These are phyloP conservation scores for Aspergillus udagawae DNA, from an alignment of 2,329 filamentous ascomycete species.

Conservation along the genomic window DNA sequence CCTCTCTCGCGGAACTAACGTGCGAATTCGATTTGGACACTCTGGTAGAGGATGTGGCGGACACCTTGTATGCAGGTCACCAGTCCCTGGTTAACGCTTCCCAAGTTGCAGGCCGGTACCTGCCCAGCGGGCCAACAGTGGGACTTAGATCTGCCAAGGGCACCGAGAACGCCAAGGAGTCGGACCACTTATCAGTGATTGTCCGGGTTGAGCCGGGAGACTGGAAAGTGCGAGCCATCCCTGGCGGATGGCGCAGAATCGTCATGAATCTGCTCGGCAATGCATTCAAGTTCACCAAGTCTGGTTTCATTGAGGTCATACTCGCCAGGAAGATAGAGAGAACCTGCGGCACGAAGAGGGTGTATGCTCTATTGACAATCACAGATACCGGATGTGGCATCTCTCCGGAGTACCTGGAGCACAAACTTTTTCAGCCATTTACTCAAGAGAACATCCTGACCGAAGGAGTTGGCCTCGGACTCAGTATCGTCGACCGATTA, in stretches of 20 bases:
- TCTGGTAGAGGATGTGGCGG: conserved; percentile 28
- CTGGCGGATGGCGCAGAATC: conserved; percentile 31
- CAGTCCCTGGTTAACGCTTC: conserved; percentile 9
- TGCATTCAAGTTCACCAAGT: conserved; percentile 34
- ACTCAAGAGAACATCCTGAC: conserved; percentile 57
- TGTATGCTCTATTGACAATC: conserved; percentile 41
- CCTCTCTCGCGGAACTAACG: conserved; percentile 19
- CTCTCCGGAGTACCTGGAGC: conserved; percentile 53
- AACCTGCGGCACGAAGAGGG: conserved; percentile 6
- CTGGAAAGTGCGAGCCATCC: conserved; percentile 27
- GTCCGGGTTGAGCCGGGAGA: conserved; percentile 24
- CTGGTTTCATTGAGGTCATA: conserved; percentile 29
- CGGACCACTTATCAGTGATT: conserved; percentile 22
- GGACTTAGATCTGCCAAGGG: conserved; percentile 1
- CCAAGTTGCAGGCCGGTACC: conserved; percentile 9
- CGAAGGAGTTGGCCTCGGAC: conserved; percentile 60
- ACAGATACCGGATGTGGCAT: conserved; percentile 64
- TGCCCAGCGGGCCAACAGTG: conserved; percentile 7
- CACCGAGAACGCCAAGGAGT: neutral
- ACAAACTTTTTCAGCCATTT: conserved; percentile 59
- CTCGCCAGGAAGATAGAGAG: conserved; percentile 15
- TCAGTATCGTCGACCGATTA: conserved; percentile 59
- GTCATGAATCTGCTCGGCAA: conserved; percentile 38
- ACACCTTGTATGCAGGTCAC: conserved; percentile 26
- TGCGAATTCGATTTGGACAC: conserved; percentile 30